phyloP scores from a whole-genome alignment of 2,329 filamentous ascomycete genomes.

The Trichoderma semiorbis region DNA sequence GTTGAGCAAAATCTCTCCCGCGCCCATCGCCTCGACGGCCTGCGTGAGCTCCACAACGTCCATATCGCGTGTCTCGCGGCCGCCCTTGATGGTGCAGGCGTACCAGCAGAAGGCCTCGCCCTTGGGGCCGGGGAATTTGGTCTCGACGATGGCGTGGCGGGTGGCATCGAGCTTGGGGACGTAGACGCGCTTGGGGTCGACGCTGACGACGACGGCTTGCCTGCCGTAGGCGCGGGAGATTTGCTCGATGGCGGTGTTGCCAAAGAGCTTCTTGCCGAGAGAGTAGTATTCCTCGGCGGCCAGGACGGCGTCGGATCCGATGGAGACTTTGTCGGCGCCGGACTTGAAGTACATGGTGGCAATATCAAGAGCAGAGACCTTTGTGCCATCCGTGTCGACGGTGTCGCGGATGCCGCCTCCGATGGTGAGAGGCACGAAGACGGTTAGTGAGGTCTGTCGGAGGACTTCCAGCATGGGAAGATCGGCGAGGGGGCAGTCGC shows the following conservation, averaged over 20 bases:
- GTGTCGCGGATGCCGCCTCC: constrained; percentile 95
- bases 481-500: constrained; percentile 89
- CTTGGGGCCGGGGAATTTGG: constrained; percentile 63
- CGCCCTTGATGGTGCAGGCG: constrained; percentile 94
- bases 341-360: constrained; percentile 97
- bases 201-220: constrained; percentile 92
- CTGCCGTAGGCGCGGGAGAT: constrained; percentile 92
- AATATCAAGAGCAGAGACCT: constrained; percentile 85
- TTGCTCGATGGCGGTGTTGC: constrained; percentile 89
- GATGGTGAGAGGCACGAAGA: constrained; percentile 94
- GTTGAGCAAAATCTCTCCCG: constrained; percentile 91
- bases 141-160: constrained; percentile 70
- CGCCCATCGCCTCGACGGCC: constrained; percentile 93
- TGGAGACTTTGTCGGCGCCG: constrained; percentile 95
- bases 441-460: constrained; percentile 77
- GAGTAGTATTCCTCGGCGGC: constrained; percentile 90
- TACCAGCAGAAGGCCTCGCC: constrained; percentile 92
- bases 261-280: constrained; percentile 63
- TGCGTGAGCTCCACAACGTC: constrained; percentile 84
- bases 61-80: constrained; percentile 87
- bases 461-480: constrained; percentile 95
- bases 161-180: constrained; percentile 68
- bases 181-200: constrained; percentile 91
- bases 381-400: constrained; percentile 79
- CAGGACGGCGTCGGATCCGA: constrained; percentile 89